Conservation (phyloP, 441 rosid species). For the Erodium texanum region DNA sequence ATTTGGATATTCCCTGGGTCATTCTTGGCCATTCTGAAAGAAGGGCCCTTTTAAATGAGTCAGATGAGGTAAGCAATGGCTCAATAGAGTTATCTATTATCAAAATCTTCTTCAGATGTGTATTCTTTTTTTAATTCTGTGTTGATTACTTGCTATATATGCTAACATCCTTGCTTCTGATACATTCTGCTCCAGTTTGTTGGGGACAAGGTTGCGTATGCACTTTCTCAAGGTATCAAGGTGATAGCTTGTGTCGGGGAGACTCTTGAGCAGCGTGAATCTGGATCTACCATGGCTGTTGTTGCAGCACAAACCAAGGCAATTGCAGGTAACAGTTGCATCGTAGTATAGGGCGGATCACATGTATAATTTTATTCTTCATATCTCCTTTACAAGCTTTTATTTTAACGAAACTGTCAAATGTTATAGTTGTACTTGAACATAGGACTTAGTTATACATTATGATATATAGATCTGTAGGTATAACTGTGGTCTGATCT, state of each 20-base stretch:
- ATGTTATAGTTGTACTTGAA: conserved; percentile 8
- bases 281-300: conserved; percentile 52
- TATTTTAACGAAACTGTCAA: not conserved
- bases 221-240: conserved; percentile 57
- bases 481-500: not conserved
- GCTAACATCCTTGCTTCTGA: conserved; percentile 8
- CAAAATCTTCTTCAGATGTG: not conserved
- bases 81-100: not conserved
- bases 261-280: conserved; percentile 65
- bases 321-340: conserved; percentile 40
- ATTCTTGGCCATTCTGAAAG: conserved; percentile 75
- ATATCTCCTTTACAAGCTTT: not conserved
- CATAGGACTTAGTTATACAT: not conserved
- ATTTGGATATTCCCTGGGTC: conserved; percentile 59
- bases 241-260: conserved; percentile 77
- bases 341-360: not conserved
- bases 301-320: conserved; percentile 74
- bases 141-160: not conserved
- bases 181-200: conserved; percentile 37
- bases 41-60: conserved; percentile 43
- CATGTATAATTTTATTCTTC: not conserved
- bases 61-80: conserved; percentile 35
- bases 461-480: not conserved
- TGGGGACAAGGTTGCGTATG: conserved; percentile 64
- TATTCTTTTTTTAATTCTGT: not conserved